These are phyloP conservation scores for Calycina marina DNA, from an alignment of 2,329 filamentous ascomycete species.

Conservation along the genomic window DNA sequence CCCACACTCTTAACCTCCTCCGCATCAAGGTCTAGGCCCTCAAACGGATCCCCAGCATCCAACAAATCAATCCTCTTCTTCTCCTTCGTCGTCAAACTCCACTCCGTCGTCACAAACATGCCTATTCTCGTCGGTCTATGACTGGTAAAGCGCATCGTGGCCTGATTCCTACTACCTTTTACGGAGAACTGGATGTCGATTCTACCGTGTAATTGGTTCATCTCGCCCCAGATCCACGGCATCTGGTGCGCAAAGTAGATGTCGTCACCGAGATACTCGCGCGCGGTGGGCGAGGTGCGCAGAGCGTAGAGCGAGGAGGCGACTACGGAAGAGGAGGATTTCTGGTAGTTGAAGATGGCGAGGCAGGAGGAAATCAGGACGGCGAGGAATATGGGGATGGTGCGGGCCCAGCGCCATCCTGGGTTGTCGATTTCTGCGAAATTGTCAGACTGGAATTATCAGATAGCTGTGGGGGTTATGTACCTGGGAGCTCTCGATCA, in stretches of 20 bases:
- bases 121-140: conserved; percentile 46
- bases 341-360: conserved; percentile 99
- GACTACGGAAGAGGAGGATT: conserved; percentile 76
- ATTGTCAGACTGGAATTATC: conserved; percentile 2
- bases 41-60: conserved; percentile 56
- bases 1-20: conserved; percentile 28
- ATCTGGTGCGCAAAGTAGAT: conserved; percentile 68
- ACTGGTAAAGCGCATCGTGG: conserved; percentile 69
- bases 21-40: conserved; percentile 29
- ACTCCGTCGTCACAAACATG: conserved; percentile 77
- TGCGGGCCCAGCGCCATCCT: conserved; percentile 46
- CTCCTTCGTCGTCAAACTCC: conserved; percentile 62
- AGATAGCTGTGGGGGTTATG: conserved; percentile 6
- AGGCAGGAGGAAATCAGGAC: conserved; percentile 58
- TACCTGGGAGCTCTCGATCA: conserved; percentile 53
- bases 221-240: conserved; percentile 71
- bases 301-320: conserved; percentile 82
- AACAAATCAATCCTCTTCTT: conserved; percentile 55
- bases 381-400: conserved; percentile 66
- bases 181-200: conserved; percentile 84
- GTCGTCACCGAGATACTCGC: conserved; percentile 71
- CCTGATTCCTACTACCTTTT: conserved; percentile 57
- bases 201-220: conserved; percentile 85
- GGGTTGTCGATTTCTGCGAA: conserved; percentile 14
- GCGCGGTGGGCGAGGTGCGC: conserved; percentile 61